A percentile compares a stretch with the other conserved stretches of the same genome.
These are phyloP conservation scores for Oryza longistaminata DNA, from an alignment of 176 grass and related monocot genomes.

Conservation along the genomic window DNA sequence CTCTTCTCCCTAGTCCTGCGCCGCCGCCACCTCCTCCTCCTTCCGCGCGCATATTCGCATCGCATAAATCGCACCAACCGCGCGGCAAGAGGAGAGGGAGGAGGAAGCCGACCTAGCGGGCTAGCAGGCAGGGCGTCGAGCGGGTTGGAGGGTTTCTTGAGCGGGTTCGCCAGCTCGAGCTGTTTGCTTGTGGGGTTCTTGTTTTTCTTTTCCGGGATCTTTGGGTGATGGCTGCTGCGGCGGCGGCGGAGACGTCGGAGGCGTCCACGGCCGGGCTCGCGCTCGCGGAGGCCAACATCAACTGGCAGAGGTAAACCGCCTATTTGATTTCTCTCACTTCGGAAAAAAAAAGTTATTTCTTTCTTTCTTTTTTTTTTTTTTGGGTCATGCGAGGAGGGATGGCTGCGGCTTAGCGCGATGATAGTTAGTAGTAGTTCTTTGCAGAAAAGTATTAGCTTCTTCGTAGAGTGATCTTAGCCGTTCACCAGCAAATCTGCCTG, in stretches of 20 bases:
- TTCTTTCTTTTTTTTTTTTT: neutral
- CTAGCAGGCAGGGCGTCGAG: neutral
- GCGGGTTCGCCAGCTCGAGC: neutral
- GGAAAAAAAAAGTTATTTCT: neutral
- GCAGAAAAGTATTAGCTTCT: neutral
- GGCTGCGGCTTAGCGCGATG: neutral
- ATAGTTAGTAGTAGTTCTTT: neutral
- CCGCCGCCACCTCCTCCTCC: neutral
- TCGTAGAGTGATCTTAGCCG: neutral
- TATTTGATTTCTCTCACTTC: neutral
- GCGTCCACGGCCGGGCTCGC: slow-evolving; percentile 55
- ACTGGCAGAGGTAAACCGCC: slow-evolving; percentile 76
- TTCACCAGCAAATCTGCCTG: neutral
- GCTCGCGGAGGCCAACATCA: slow-evolving; percentile 85
- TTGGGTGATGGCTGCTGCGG: slow-evolving; percentile 33
- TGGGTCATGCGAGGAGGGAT: neutral
- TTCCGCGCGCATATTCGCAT: slow-evolving; percentile 15
- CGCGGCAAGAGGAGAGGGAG: neutral
- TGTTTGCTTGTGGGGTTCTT: neutral
- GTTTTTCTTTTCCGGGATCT: neutral
- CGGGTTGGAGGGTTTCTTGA: neutral
- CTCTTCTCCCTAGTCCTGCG: neutral
- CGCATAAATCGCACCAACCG: neutral
- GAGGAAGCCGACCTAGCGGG: neutral
- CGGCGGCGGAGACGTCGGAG: slow-evolving; percentile 56